Evolutionary conservation across 164 flowering plant genomes (phyloP).

Genomic region (Stephania cephalantha): DNA sequence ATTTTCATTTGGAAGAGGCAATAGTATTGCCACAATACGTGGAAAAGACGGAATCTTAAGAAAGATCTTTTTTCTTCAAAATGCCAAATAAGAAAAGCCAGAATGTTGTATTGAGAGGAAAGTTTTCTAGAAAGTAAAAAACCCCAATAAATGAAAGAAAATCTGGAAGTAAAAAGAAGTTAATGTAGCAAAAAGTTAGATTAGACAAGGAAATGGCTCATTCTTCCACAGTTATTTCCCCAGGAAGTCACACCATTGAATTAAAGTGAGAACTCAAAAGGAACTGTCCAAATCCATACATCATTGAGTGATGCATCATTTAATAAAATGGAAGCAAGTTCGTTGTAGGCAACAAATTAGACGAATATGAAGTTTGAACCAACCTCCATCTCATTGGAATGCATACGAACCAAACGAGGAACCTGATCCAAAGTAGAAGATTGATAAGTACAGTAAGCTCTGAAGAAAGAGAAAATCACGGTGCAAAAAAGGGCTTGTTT

Average conservation of each 20-base stretch:
- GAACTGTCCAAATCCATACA: neutral
- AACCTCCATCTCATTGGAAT: conserved; percentile 99
- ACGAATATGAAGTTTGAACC: conserved; percentile 13
- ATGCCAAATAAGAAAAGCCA: neutral
- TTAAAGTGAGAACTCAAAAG: neutral
- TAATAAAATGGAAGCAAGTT: too few species aligned
- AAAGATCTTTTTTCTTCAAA: too few species aligned
- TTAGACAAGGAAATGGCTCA: neutral
- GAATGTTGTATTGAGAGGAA: neutral
- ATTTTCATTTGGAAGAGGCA: neutral
- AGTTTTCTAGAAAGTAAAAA: neutral
- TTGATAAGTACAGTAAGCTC: neutral
- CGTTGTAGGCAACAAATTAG: too few species aligned
- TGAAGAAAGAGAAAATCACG: neutral
- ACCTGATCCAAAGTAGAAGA: conserved; percentile 39
- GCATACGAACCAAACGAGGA: conserved; percentile 98
- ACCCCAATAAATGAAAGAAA: neutral
- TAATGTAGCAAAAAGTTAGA: neutral
- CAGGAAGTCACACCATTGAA: neutral
- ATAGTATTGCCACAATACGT: too few species aligned
- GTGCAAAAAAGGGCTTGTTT: neutral
- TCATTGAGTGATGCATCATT: neutral
- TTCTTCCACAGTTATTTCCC: neutral
- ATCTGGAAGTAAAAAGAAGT: neutral
- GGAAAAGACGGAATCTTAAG: too few species aligned